Base-by-base conservation (phyloP, 2,329 filamentous ascomycete genomes). In the Triangularia setosa region DNA sequence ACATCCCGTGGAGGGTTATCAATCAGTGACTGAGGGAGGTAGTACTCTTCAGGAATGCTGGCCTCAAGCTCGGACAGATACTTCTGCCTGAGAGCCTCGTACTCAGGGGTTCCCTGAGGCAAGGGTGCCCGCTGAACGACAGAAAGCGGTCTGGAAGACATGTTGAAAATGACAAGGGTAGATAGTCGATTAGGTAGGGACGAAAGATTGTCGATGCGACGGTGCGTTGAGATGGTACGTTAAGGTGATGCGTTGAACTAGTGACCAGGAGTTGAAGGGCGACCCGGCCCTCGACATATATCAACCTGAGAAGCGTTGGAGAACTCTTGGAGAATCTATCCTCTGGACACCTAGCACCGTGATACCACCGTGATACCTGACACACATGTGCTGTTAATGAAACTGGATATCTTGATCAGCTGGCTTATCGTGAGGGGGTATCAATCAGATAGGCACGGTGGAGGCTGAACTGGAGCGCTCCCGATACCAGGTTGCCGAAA, bases 1-100 rank as follows among this genome's bases (percentile, higher is more conserved):
- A 79, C 78, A 65, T 75, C 58, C 66, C 67, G 65, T 3, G 73
- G 73, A 9, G 74, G 71, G 30, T 72, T 71, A 16, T 69, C 63
- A 27, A 75, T 67, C 35, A 73, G 30, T 2, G 67, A 53, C 8
- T 67, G 56, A 0, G 77, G 72, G 1, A 79, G 71, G 12, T 67
- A 70, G 23, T 75, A 66, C 4, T 67, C 64, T 1, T 52, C 33
- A 1, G 78, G 78, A 0, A 79, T 73, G 54, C 72, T 73, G 33
- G 70, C 63, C 4, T 70, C 70, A 25, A 79, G 75, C 0, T 72
- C 69, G 24, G 73, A 63, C 3, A 76, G 69, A 14, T 78, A 69
- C 1, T 62, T 55, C 4, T 62, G 64, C 21, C 61, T 60, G 7
- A 63, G 59, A 1, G 61, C 62, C 54, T 72, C 67, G 33, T 67